These are phyloP conservation scores for Backusella macrospora DNA, from an alignment of 192 early-diverging fungal species.

Conservation along the genomic window DNA sequence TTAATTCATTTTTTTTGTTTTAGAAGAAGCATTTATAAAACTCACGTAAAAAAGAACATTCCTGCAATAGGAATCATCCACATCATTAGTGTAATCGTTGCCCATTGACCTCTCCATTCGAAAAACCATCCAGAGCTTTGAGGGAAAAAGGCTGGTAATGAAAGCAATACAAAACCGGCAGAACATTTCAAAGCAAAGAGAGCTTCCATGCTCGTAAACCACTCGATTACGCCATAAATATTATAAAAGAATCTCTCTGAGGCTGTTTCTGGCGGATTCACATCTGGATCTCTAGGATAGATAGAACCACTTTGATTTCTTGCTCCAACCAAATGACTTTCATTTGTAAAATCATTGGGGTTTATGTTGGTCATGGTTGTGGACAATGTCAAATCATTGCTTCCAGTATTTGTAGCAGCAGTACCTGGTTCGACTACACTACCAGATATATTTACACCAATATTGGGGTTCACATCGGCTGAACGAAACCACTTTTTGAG, in stretches of 20 bases:
- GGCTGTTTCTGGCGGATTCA: constrained; percentile 24
- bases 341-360: background rate
- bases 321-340: background rate
- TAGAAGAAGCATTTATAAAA: background rate
- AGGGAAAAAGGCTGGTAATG: constrained; percentile 35
- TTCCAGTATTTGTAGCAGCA: background rate
- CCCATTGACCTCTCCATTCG: constrained; percentile 41
- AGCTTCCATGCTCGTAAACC: constrained; percentile 36
- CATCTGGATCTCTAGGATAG: constrained; percentile 37
- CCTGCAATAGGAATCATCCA: constrained; percentile 40
- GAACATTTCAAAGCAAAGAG: constrained; percentile 36
- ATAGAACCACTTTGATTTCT: background rate
- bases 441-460: background rate
- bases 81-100: constrained; percentile 36
- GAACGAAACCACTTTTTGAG: constrained; percentile 26
- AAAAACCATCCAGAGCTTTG: constrained; percentile 22
- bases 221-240: constrained; percentile 22
- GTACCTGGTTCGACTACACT: background rate
- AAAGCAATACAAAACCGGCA: constrained; percentile 24
- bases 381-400: background rate
- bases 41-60: constrained; percentile 37
- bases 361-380: constrained; percentile 4
- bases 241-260: constrained; percentile 37
- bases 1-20: background rate
- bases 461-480: background rate